Evolutionary conservation across 331 rosid species (phyloP).

Genomic region (Malus hybrid): DNA sequence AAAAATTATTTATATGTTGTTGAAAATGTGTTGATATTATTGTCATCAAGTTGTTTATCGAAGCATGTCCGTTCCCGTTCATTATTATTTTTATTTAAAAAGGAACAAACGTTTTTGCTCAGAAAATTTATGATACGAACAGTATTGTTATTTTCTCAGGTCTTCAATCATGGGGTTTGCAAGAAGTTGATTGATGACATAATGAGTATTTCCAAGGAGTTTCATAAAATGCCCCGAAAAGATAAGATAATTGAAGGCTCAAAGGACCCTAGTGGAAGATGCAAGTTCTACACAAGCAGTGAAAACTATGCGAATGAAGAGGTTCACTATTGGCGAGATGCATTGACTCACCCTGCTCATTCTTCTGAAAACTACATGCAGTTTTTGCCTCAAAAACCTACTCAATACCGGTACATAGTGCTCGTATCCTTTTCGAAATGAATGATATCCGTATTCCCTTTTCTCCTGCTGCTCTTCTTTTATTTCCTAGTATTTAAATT

Average conservation of each 20-base stretch:
- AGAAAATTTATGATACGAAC: not conserved
- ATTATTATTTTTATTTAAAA: too few relatives aligned
- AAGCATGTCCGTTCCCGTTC: not conserved
- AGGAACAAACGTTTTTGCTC: not conserved
- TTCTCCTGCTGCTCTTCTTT: not conserved
- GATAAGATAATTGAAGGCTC: constrained; percentile 28
- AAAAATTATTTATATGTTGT: too few relatives aligned
- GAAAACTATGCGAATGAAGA: constrained; percentile 29
- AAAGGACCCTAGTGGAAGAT: constrained; percentile 40
- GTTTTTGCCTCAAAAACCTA: constrained; percentile 68
- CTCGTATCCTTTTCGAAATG: not conserved
- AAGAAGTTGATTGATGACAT: constrained; percentile 29
- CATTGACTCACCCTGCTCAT: constrained; percentile 39
- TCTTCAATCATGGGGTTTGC: constrained; percentile 52
- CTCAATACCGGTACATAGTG: constrained; percentile 32
- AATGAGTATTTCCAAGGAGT: constrained; percentile 31
- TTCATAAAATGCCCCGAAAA: constrained; percentile 31
- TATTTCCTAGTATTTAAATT: too few relatives aligned
- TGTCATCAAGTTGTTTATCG: not conserved
- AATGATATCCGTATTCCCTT: not conserved
- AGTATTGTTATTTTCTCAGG: constrained; percentile 22
- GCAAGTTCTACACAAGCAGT: constrained; percentile 50
- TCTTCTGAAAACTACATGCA: constrained; percentile 32
- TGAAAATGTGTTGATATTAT: not conserved
- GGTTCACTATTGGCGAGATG: constrained; percentile 58